Evolutionary conservation across 1,139 yeast species (phyloP), one percentile per base, ranked within the genome.

Genomic region (Geotrichum carabidarum): DNA sequence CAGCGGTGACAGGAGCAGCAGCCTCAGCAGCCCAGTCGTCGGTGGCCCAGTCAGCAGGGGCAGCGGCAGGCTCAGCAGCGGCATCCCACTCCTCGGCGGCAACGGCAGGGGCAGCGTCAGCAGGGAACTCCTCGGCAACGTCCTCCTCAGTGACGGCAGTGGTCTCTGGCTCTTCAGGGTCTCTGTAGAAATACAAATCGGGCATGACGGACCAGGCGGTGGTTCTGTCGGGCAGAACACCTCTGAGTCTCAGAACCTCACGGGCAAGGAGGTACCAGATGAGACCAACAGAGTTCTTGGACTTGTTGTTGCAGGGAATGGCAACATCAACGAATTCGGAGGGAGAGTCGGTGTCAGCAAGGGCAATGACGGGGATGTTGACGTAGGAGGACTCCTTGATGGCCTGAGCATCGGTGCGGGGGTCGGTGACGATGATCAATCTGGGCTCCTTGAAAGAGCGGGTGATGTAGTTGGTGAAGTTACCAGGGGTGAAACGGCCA

Each of bases 381-480:
- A 94, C 99, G 82, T 93, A 94, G 71, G 98, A 91, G 66, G 99
- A 90, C 83, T 93, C 99, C 83, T 90, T 91, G 85, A 94, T 94
- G 74, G 99, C 98, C 83, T 93, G 99, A 74, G 96, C 87, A 76
- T 93, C 99, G 70, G 98, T 91, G 84, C 99, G 93, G 83, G 99
- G 99, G 82, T 93, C 99, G 73, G 99, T 93, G 73, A 93, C 99
- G 73, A 93, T 82, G 77, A 93, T 90, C 77, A 94, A 85, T 83
- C 99, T 89, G 84, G 99, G 99, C 83, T 94, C 99, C 83, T 91
- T 93, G 96, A 93, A 94, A 71, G 98, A 89, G 81, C 98, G 94
- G 80, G 99, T 94, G 84, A 91, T 93, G 84, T 94, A 94, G 84
- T 94, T 94, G 78, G 99, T 94, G 91, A 94, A 94, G 84, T 88